These are phyloP conservation scores for Benincasa hispida DNA, from an alignment of 306 rosid species.

Conservation along the genomic window DNA sequence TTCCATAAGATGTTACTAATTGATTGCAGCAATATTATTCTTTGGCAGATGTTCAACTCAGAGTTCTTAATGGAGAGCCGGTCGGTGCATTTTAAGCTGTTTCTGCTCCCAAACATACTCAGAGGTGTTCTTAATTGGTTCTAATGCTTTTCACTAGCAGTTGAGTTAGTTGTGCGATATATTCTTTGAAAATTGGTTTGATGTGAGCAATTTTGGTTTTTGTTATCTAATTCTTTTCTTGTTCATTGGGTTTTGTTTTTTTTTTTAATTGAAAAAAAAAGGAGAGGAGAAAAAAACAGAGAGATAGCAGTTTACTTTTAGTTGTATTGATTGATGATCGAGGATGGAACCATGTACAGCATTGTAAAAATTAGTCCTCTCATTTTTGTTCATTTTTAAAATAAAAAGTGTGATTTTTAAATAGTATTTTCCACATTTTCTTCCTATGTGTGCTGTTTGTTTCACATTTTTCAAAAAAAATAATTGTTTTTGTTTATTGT, in stretches of 20 bases:
- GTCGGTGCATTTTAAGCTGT: slow-evolving; percentile 63
- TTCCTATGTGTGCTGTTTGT: background rate
- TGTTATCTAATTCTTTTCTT: slow-evolving; percentile 7
- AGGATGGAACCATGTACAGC: slow-evolving; percentile 70
- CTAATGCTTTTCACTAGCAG: slow-evolving; percentile 18
- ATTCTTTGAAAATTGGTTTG: slow-evolving; percentile 25
- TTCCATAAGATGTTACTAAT: background rate
- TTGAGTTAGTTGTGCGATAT: slow-evolving; percentile 36
- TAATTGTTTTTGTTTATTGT: too few relatives aligned
- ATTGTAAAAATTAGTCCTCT: slow-evolving; percentile 27
- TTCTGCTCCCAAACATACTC: slow-evolving; percentile 18
- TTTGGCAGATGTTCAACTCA: slow-evolving; percentile 30
- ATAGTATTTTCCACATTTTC: background rate
- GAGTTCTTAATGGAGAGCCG: slow-evolving; percentile 60
- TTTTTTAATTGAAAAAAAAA: background rate
- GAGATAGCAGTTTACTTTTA: slow-evolving; percentile 29
- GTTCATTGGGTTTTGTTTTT: slow-evolving; percentile 6
- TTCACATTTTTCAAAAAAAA: too few relatives aligned
- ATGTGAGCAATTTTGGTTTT: slow-evolving; percentile 18
- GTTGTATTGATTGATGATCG: slow-evolving; percentile 35
- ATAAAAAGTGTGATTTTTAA: background rate
- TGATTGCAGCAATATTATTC: background rate
- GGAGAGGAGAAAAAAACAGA: too few relatives aligned
- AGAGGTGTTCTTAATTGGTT: slow-evolving; percentile 25
- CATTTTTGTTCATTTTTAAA: background rate